A percentile compares a stretch with the other conserved stretches of the same genome.
Conservation (phyloP, 2,329 filamentous ascomycete genomes). For the Exophiala alcalophila region DNA sequence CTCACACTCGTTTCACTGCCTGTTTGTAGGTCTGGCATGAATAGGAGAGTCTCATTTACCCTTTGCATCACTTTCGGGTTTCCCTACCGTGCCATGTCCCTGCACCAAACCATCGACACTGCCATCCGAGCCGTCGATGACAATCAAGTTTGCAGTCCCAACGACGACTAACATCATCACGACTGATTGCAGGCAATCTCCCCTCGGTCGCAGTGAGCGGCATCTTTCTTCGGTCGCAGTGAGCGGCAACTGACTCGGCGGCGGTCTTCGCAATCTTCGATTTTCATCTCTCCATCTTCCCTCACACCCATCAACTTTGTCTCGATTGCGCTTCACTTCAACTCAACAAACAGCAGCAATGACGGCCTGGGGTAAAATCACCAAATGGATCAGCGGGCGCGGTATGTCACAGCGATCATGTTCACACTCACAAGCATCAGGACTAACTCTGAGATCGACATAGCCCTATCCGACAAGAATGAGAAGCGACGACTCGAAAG, state of each 20-base stretch:
- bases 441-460: not conserved
- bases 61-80: conserved; percentile 25
- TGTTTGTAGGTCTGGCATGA: conserved; percentile 24
- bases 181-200: too few relatives aligned
- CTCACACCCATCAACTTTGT: conserved; percentile 1
- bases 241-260: too few relatives aligned
- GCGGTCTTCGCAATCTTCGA: too few relatives aligned
- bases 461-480: conserved; percentile 18
- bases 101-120: conserved; percentile 28
- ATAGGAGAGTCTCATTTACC: conserved; percentile 22
- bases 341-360: conserved; percentile 2
- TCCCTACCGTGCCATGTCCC: conserved; percentile 26
- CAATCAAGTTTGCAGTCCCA: conserved; percentile 23
- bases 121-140: conserved; percentile 30
- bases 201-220: too few relatives aligned
- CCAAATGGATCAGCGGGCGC: conserved; percentile 19
- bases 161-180: not conserved
- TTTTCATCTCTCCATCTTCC: too few relatives aligned
- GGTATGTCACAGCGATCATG: too few relatives aligned
- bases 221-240: too few relatives aligned
- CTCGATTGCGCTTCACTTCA: not conserved
- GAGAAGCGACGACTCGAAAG: conserved; percentile 20
- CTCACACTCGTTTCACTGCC: conserved; percentile 20
- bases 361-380: conserved; percentile 15
- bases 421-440: not conserved